Base-by-base conservation (phyloP, 2,329 filamentous ascomycete genomes). In the Salinomyces thailandicus region DNA sequence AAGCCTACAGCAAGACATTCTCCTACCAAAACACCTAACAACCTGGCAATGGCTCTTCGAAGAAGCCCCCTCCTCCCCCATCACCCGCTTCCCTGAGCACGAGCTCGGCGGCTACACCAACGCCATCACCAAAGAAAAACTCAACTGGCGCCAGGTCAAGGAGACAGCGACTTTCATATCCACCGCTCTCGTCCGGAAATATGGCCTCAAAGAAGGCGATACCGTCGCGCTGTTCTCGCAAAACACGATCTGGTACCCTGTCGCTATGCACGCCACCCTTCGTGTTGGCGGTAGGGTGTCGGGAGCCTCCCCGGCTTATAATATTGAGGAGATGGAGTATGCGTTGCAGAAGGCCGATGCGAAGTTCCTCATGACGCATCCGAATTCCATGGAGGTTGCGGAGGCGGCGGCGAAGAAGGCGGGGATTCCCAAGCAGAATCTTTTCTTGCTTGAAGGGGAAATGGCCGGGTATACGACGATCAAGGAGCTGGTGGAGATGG, bases 271-370 rank as follows among this genome's bases (percentile, higher is more conserved):
- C 38, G 69, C 70, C 0, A 67, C 69, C 2, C 60, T 75, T 5
- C 65, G 70, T 9, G 65, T 63, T 5, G 71, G 66, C 0, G 76
- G 71, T 6, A 66, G 74, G 18, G 71, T 79, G 1, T 74, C 68
- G 2, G 77, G 77, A 1, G 77, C 75, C 0, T 74, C 68, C 12
- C 77, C 77, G 0, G 77, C 75, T 0, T 81, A 81, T 55, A 79
- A 73, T 38, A 64, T 73, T 12, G 77, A 81, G 33, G 78, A 82
- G 47, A 79, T 81, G 72, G 71, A 68, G 1, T 79, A 79, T 53
- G 75, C 75, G 1, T 59, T 81, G 2, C 68, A 71, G 46, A 76
- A 67, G 1, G 71, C 66, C 0, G 61, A 71, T 20, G 69, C 72
- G 2, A 75, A 69, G 43, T 72, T 74, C 41, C 50, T 79, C 7